Base-by-base conservation (phyloP, 192 early-diverging fungal species). In the Umbelopsis sp. region DNA sequence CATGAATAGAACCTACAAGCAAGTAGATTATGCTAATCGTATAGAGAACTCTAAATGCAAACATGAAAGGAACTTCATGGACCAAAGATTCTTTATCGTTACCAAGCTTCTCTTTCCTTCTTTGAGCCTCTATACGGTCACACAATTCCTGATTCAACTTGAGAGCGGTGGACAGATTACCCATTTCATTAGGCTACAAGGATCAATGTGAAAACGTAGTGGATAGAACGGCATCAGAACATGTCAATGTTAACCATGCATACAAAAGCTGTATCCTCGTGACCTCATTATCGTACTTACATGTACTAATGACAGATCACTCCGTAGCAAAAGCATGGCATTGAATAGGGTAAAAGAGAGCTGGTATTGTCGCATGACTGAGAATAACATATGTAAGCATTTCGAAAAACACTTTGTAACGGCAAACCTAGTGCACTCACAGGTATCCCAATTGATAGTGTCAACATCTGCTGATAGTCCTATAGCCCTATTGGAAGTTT, bases 291-390 rank as follows among this genome's bases (percentile, higher is more conserved):
- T 12, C 0, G 17, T 34, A 34, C 56, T 77, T 66, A 77, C 76
- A 25, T 68, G 70, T 8, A 72, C 73, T 7, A 77, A 62, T 2
- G 76, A 71, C 16, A 78, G 59, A 17, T 78, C 76, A 53, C 76
- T 78, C 56, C 69, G 44, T 20, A 78, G 54, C 22, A 78, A 29
- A 22, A 78, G 45, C 10, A 78, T 59, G 0, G 76, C 76, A 72
- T 78, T 78, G 11, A 59, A 51, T 2, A 70, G 43, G n/a, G 70
- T 71, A 78, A 78, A 78, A 14, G 76, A 72, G 38, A 78, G 45
- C 12, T 68, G 25, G 31, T 62, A 62, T 0, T 32, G 26, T 22
- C 12, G 31, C 56, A 62, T 62, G 11, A 0, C 56, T 62, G 34
- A 32, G 11, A 36, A 34, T 16, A 14, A 14, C 14, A 17, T 31